Evolutionary conservation across 139 green algal species (phyloP).

Genomic region (Ettlia oleoabundans): DNA sequence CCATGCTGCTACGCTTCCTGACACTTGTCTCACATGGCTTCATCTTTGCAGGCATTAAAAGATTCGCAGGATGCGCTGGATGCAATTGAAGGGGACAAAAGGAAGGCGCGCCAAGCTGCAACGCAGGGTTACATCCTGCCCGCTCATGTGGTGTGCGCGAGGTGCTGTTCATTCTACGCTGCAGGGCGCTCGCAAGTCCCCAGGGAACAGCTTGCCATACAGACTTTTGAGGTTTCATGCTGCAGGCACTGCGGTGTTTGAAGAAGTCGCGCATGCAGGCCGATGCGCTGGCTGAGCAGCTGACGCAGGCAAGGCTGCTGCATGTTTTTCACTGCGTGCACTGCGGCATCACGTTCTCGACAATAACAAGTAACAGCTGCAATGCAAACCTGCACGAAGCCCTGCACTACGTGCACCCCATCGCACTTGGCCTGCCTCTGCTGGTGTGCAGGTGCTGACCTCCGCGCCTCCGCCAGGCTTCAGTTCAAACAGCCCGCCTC

Average conservation of each 20-base stretch:
- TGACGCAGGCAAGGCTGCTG: neutral
- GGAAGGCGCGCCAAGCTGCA: neutral
- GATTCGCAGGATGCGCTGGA: neutral
- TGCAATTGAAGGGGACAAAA: conserved; percentile 1
- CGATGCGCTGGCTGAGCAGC: neutral
- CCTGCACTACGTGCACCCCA: too few species aligned
- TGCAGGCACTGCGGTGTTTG: neutral
- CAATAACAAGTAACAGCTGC: neutral
- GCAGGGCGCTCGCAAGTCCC: too few species aligned
- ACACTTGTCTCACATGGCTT: neutral
- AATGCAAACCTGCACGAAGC: too few species aligned
- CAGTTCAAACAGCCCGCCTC: neutral
- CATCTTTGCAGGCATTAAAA: neutral
- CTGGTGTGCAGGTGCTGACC: neutral
- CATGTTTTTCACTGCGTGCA: neutral
- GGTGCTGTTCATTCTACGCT: too few species aligned
- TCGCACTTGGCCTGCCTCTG: neutral
- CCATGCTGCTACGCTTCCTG: neutral
- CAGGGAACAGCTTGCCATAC: too few species aligned
- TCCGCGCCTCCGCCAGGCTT: neutral
- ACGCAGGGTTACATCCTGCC: too few species aligned
- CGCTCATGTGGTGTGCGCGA: too few species aligned
- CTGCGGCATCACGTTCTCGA: neutral
- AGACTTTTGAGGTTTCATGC: too few species aligned
- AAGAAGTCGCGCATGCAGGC: neutral